Percentiles rank a stretch among this genome's conserved stretches.
phyloP scores from a whole-genome alignment of 768 basidiomycete species.

The Tylopilus sp. region DNA sequence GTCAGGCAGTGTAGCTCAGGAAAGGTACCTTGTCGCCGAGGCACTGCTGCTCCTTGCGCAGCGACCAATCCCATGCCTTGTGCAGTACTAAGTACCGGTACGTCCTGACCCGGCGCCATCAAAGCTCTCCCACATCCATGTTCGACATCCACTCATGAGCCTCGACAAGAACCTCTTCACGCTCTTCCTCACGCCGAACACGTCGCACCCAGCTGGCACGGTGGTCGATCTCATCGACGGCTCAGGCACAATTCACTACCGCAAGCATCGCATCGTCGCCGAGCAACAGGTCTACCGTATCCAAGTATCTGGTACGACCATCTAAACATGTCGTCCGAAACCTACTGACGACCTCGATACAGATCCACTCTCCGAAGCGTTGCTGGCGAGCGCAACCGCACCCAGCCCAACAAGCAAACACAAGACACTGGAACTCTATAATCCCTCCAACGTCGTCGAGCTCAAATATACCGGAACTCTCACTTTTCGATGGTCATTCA shows the following conservation, averaged over 20 bases:
- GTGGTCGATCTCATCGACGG: constrained; percentile 71
- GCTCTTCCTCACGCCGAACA: constrained; percentile 57
- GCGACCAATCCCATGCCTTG: no score
- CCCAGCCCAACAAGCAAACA: constrained; percentile 64
- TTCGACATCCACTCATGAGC: constrained; percentile 48
- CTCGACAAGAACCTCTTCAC: constrained; percentile 87
- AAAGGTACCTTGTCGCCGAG: no score
- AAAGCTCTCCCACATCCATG: neutral
- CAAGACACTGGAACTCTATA: constrained; percentile 73
- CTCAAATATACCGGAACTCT: constrained; percentile 72
- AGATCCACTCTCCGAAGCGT: constrained; percentile 72
- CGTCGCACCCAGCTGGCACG: constrained; percentile 46
- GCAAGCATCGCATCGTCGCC: constrained; percentile 59
- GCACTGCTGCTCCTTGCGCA: no score
- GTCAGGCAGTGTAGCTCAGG: no score
- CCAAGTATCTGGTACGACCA: constrained; percentile 59
- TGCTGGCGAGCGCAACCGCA: constrained; percentile 66
- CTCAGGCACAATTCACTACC: constrained; percentile 62
- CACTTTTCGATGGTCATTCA: constrained; percentile 73
- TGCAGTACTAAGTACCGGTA: no score
- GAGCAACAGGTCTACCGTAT: constrained; percentile 49
- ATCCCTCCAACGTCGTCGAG: constrained; percentile 67
- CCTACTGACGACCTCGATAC: neutral
- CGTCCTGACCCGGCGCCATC: no score
- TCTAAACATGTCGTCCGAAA: neutral